Conservation (phyloP, 129 eudicot species). For the Lactuca saligna region DNA sequence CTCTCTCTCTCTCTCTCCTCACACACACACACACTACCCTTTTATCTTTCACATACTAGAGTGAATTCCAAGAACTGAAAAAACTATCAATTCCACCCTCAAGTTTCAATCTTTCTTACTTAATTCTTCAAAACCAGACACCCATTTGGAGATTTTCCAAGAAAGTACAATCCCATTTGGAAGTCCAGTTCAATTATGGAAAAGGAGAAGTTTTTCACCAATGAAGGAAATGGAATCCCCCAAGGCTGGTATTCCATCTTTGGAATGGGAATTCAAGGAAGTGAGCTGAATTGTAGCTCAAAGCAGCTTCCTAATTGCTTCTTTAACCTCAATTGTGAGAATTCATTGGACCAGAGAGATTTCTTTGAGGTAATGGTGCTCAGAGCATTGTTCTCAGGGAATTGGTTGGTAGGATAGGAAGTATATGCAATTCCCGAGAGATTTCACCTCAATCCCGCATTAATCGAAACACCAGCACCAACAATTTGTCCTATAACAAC, state of each 20-base stretch:
- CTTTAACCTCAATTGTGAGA: slow-evolving; percentile 56
- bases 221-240: slow-evolving; percentile 34
- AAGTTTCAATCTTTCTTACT: slow-evolving; percentile 25
- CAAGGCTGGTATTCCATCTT: slow-evolving; percentile 42
- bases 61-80: slow-evolving; percentile 49
- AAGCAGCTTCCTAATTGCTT: slow-evolving; percentile 39
- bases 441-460: slow-evolving; percentile 39
- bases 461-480: slow-evolving; percentile 36
- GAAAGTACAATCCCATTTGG: slow-evolving; percentile 28
- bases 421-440: slow-evolving; percentile 66
- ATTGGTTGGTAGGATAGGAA: slow-evolving; percentile 75
- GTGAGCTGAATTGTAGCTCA: slow-evolving; percentile 42
- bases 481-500: slow-evolving; percentile 63
- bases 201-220: slow-evolving; percentile 40
- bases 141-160: slow-evolving; percentile 26
- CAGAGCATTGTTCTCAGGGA: slow-evolving; percentile 62
- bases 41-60: slow-evolving; percentile 46
- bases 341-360: slow-evolving; percentile 65
- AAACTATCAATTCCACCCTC: slow-evolving; percentile 22
- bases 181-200: slow-evolving; percentile 39
- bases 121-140: slow-evolving; percentile 24
- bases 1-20: neutral
- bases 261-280: slow-evolving; percentile 46
- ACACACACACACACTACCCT: slow-evolving; percentile 19
- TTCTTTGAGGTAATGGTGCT: slow-evolving; percentile 58